Conservation (phyloP, 164 flowering plant genomes). For the Buxus sempervirens region DNA sequence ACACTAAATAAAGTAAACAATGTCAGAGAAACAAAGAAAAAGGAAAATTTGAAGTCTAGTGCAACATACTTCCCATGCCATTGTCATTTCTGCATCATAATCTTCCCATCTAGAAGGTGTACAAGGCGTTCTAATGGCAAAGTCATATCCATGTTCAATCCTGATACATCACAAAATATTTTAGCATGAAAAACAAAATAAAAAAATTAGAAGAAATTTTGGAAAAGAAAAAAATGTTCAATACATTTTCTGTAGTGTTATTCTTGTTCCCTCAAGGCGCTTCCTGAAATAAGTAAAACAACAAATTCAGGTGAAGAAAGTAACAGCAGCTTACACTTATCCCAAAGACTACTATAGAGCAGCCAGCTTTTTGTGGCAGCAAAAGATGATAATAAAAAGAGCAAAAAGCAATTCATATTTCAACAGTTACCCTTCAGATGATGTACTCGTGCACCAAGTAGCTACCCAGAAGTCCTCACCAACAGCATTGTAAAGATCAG, state of each 20-base stretch:
- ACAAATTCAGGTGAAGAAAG: conserved; percentile 6
- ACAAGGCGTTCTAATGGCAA: conserved; percentile 90
- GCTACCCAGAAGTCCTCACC: conserved; percentile 96
- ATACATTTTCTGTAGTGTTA: conserved; percentile 71
- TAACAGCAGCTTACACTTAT: neutral
- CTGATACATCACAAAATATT: conserved; percentile 32
- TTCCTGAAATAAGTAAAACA: conserved; percentile 54
- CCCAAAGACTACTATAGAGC: neutral
- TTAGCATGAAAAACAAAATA: neutral
- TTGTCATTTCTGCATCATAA: conserved; percentile 81
- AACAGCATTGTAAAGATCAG: conserved; percentile 65
- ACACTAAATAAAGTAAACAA: neutral
- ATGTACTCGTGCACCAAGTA: conserved; percentile 83
- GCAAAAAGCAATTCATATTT: conserved; percentile 1
- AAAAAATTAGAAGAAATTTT: neutral
- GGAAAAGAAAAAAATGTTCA: neutral
- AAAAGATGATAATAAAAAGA: neutral
- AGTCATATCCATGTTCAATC: conserved; percentile 65
- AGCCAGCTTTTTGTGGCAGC: neutral
- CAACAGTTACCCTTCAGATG: conserved; percentile 70
- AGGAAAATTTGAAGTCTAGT: conserved; percentile 6
- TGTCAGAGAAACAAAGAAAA: neutral
- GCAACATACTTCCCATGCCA: conserved; percentile 86
- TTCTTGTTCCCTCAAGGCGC: conserved; percentile 90
- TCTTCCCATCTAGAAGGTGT: conserved; percentile 95